Evolutionary conservation across 2,329 filamentous ascomycete species (phyloP), one percentile per base, ranked within the genome.

Genomic region (Cordyceps militaris): DNA sequence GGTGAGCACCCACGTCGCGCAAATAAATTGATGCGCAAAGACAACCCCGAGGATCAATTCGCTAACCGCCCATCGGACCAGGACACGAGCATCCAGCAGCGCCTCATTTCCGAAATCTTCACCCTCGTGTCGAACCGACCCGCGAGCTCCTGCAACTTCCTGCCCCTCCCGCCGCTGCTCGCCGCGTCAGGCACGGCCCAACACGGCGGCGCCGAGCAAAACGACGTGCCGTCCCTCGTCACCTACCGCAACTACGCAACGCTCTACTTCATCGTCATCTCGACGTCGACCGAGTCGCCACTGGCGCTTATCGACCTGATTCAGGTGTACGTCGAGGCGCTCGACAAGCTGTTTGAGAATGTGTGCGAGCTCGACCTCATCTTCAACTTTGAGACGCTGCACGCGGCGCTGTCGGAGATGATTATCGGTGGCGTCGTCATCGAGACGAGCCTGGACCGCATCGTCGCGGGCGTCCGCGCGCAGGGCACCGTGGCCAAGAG

Each of bases 241-340:
- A 97, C 94, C 9, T 99, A 99, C 79, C 91, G 94, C 59, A 90
- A 96, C 79, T 99, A 97, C 70, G 94, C 94, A 10, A 99, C 94
- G 0, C 87, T 99, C 61, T 97, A 95, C 76, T 99, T 99, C 77
- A 99, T 99, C 73, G 80, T 99, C 70, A 99, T 99, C 68, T 94
- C 88, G 36, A 99, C 95, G 4, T 91, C 91, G 5, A 97, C 94
- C 59, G 94, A 99, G 74, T 96, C 91, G 1, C 94, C 94, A 0
- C 86, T 99, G 3, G 94, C 94, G 1, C 81, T 99, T 24, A 91
- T 99, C 61, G 94, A 99, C 72, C 78, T 99, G 56, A 97, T 99
- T 63, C 94, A 99, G 74, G 94, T 99, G 60, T 99, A 97, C 67
- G 94, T 99, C 62, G 94, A 99, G 74, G 87, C 93, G 1, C 82